phyloP scores from a whole-genome alignment of 306 rosid species.

The Cyamopsis tetragonoloba region DNA sequence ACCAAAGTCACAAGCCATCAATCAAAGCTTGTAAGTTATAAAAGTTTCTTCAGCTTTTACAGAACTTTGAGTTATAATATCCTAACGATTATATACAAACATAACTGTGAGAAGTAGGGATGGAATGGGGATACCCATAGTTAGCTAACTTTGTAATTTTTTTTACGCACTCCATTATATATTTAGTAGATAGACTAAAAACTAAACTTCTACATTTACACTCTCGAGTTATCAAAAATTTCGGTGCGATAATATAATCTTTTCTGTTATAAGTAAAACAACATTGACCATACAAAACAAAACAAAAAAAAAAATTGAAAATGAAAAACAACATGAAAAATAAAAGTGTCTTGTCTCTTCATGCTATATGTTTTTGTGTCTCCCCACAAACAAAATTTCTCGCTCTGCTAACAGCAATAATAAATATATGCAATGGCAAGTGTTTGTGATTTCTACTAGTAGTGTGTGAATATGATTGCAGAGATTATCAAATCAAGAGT shows the following conservation, averaged over 20 bases:
- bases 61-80: not conserved
- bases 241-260: not conserved
- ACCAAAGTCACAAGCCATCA: not conserved
- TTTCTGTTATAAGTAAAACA: not conserved
- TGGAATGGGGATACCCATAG: not conserved
- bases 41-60: not conserved
- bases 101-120: not conserved
- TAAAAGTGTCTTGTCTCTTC: not conserved
- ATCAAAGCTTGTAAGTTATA: not conserved
- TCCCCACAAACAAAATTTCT: not conserved
- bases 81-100: not conserved
- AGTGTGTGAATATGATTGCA: not conserved
- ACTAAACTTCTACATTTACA: not conserved
- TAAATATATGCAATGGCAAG: not conserved
- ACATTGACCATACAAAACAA: not conserved
- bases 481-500: conserved; percentile 1
- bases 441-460: not conserved
- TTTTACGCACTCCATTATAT: not conserved
- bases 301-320: not conserved
- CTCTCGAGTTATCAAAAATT: not conserved
- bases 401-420: not conserved
- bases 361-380: not conserved
- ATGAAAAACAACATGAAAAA: not conserved
- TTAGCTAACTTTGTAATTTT: not conserved
- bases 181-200: not conserved